Conservation (phyloP, 1,284 basidiomycete species). For the Fomitiporia mediterranea region DNA sequence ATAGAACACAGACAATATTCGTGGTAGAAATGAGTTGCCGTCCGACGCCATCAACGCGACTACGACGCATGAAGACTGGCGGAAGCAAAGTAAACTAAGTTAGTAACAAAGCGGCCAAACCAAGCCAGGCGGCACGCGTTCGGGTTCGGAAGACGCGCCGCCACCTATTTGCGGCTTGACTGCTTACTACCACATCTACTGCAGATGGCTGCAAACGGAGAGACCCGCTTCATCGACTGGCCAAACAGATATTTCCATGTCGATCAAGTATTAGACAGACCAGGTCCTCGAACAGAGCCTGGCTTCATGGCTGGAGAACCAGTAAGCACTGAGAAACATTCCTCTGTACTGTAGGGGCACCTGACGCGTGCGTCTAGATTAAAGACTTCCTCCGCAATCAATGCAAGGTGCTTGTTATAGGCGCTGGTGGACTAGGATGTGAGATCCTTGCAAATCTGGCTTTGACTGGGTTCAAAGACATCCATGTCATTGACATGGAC, state of each 20-base stretch:
- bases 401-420: conserved; percentile 95
- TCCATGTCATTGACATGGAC: conserved; percentile 99
- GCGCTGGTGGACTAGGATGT: conserved; percentile 92
- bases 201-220: conserved; percentile 15
- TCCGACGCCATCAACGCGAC: conserved; percentile 41
- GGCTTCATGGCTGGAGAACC: conserved; percentile 69
- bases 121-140: no score
- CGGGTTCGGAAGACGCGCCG: not conserved
- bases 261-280: conserved; percentile 75
- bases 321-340: conserved; percentile 38
- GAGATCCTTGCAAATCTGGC: conserved; percentile 94
- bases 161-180: not conserved
- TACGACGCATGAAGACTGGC: not conserved
- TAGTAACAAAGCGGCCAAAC: no score
- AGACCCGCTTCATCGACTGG: conserved; percentile 50
- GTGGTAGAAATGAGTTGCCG: conserved; percentile 67
- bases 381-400: conserved; percentile 82
- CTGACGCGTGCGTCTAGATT: conserved; percentile 45
- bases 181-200: not conserved
- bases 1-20: conserved; percentile 85
- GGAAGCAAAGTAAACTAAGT: no score
- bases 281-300: conserved; percentile 78
- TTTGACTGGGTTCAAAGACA: conserved; percentile 92
- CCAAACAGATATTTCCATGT: conserved; percentile 70
- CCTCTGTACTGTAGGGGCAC: not conserved